Conservation (phyloP, 495 filamentous ascomycete species). For the Penicillium bovifimosum region DNA sequence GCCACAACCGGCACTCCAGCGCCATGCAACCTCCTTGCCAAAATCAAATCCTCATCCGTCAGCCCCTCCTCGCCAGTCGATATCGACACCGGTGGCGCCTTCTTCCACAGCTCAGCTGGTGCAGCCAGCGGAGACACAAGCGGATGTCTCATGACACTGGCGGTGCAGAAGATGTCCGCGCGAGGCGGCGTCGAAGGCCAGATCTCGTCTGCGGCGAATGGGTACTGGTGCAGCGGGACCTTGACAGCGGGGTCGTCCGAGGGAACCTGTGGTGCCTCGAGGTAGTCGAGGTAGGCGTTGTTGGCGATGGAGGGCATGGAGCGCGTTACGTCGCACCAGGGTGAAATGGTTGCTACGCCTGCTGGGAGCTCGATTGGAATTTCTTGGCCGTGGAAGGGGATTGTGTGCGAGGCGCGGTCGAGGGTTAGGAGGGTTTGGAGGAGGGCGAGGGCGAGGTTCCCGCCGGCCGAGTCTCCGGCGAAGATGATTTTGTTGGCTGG, state of each 20-base stretch:
- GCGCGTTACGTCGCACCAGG: constrained; percentile 75
- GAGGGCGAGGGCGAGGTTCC: constrained; percentile 66
- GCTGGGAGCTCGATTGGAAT: constrained; percentile 64
- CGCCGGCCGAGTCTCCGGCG: constrained; percentile 85
- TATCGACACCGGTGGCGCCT: constrained; percentile 65
- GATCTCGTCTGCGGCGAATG: constrained; percentile 46
- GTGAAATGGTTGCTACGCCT: constrained; percentile 57
- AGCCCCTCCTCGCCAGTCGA: constrained; percentile 75
- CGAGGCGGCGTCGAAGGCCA: constrained; percentile 74
- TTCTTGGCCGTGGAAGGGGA: constrained; percentile 59
- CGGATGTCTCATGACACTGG: constrained; percentile 61
- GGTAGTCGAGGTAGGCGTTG: constrained; percentile 70
- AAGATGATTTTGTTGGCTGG: constrained; percentile 67
- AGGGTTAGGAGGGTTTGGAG: constrained; percentile 71
- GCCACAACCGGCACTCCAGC: constrained; percentile 62
- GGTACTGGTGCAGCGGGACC: constrained; percentile 17
- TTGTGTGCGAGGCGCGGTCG: constrained; percentile 44
- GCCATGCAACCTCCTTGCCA: constrained; percentile 52
- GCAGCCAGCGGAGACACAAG: constrained; percentile 66
- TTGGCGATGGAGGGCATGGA: constrained; percentile 61
- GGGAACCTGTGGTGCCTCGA: constrained; percentile 41
- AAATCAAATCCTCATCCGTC: constrained; percentile 61
- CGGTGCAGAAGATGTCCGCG: constrained; percentile 61
- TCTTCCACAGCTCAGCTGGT: constrained; percentile 54
- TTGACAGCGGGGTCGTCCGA: constrained; percentile 25